Percentiles rank a stretch among this genome's conserved stretches.
These are phyloP conservation scores for Aspergillus melleus DNA, from an alignment of 2,329 filamentous ascomycete genomes.

Conservation along the genomic window DNA sequence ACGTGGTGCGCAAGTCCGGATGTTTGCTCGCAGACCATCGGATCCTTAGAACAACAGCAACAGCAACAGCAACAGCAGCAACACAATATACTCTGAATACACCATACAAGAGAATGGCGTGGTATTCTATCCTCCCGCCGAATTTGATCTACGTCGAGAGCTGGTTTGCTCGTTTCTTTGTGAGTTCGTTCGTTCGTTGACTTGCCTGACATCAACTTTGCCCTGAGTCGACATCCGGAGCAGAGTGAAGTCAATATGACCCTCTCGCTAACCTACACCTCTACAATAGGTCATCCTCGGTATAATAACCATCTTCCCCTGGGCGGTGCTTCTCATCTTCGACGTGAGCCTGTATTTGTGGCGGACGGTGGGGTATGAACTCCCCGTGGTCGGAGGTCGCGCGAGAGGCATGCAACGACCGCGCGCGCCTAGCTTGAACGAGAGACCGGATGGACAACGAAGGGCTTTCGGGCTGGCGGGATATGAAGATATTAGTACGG, in stretches of 20 bases:
- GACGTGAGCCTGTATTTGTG: slow-evolving; percentile 63
- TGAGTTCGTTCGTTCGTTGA: slow-evolving; percentile 41
- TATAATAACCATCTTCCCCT: slow-evolving; percentile 61
- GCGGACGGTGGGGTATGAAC: slow-evolving; percentile 58
- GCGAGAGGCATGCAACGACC: slow-evolving; percentile 61
- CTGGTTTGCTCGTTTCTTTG: slow-evolving; percentile 64
- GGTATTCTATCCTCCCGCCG: slow-evolving; percentile 65
- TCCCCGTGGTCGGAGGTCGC: slow-evolving; percentile 61
- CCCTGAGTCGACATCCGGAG: slow-evolving; percentile 3
- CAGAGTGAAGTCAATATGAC: not conserved
- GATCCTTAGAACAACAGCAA: not conserved
- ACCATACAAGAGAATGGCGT: slow-evolving; percentile 52
- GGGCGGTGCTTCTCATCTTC: slow-evolving; percentile 62
- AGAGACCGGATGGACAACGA: slow-evolving; percentile 53
- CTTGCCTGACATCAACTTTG: not conserved
- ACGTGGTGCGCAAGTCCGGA: too few species aligned
- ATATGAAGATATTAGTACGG: slow-evolving; percentile 15
- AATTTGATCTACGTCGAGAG: slow-evolving; percentile 59
- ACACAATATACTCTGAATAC: too few species aligned
- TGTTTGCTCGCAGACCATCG: not conserved
- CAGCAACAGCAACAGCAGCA: too few species aligned
- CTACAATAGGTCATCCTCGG: slow-evolving; percentile 58
- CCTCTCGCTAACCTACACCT: not conserved
- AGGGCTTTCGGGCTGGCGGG: slow-evolving; percentile 31
- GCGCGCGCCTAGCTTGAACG: slow-evolving; percentile 61